These are phyloP conservation scores for Geopyxis carbonaria DNA, from an alignment of 495 filamentous ascomycete genomes.

Conservation along the genomic window DNA sequence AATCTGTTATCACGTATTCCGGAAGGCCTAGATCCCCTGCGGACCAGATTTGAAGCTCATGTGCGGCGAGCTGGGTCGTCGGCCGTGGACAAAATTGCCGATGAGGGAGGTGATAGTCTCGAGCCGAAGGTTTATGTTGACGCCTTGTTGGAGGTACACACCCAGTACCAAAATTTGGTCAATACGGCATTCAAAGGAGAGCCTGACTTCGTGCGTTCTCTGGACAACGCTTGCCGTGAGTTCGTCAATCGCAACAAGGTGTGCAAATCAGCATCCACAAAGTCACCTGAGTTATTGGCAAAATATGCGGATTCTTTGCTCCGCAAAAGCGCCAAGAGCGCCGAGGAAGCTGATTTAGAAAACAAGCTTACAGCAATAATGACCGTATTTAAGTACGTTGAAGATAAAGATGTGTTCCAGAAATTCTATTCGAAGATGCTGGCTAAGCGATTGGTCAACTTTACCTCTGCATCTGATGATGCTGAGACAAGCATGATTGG, in stretches of 20 bases:
- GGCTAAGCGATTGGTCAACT: constrained; percentile 84
- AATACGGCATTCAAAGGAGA: constrained; percentile 87
- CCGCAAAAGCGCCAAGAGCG: constrained; percentile 77
- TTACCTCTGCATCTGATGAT: constrained; percentile 86
- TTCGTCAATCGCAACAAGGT: constrained; percentile 96
- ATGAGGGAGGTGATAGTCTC: constrained; percentile 63
- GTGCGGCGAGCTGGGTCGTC: constrained; percentile 74
- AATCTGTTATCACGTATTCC: constrained; percentile 75
- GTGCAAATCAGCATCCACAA: constrained; percentile 78
- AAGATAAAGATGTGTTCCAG: constrained; percentile 99
- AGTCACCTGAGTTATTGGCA: constrained; percentile 83
- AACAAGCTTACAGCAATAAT: constrained; percentile 86
- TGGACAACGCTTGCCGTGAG: constrained; percentile 93
- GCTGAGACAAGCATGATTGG: constrained; percentile 98
- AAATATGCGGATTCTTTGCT: constrained; percentile 91
- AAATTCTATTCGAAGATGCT: constrained; percentile 98
- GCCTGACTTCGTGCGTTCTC: constrained; percentile 86
- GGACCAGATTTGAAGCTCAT: constrained; percentile 77
- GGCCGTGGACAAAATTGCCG: constrained; percentile 80
- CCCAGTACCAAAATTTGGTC: constrained; percentile 78
- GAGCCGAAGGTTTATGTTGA: constrained; percentile 96
- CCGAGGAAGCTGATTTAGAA: constrained; percentile 87
- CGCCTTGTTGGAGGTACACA: constrained; percentile 83
- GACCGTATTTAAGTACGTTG: constrained; percentile 99
- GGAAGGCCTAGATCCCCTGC: constrained; percentile 79